Percentiles rank a stretch among this genome's conserved stretches.
Conservation (phyloP, 495 filamentous ascomycete genomes). For the Trichoderma parareesei region DNA sequence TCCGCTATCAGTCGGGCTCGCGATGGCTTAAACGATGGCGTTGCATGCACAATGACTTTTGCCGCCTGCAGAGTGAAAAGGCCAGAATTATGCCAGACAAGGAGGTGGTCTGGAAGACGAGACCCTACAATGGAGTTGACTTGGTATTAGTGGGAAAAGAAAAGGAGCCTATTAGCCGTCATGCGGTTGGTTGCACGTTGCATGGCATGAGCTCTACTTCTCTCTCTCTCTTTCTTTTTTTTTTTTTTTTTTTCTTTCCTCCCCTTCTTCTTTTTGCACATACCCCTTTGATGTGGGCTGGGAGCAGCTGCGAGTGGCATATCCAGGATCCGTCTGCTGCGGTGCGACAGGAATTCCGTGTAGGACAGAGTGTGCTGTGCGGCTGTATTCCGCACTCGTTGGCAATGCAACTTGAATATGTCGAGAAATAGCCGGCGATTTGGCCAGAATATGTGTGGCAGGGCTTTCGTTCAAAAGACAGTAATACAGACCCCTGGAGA, state of each 20-base stretch:
- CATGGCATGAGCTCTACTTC: neutral
- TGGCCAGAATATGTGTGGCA: neutral
- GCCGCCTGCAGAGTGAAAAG: conserved; percentile 5
- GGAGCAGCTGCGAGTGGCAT: neutral
- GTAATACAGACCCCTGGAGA: neutral
- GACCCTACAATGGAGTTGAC: neutral
- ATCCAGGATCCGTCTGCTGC: neutral
- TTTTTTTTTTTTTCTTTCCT: too few relatives aligned
- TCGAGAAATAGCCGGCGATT: neutral
- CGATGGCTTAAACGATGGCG: conserved; percentile 5
- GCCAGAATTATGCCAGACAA: conserved; percentile 2
- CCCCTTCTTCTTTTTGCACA: too few relatives aligned
- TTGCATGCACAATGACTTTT: conserved; percentile 7
- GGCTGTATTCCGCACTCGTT: too few relatives aligned
- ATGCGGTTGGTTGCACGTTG: conserved; percentile 7
- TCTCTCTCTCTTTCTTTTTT: too few relatives aligned
- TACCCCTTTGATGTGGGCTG: too few relatives aligned
- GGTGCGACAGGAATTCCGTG: too few relatives aligned
- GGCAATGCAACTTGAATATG: too few relatives aligned
- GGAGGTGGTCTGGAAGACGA: neutral
- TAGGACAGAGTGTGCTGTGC: too few relatives aligned
- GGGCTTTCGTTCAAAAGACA: neutral
- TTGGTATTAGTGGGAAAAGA: neutral
- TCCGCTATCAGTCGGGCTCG: neutral
- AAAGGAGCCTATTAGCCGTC: conserved; percentile 4